Evolutionary conservation across 1,139 yeast species (phyloP).

Genomic region (Geotrichum siamense): DNA sequence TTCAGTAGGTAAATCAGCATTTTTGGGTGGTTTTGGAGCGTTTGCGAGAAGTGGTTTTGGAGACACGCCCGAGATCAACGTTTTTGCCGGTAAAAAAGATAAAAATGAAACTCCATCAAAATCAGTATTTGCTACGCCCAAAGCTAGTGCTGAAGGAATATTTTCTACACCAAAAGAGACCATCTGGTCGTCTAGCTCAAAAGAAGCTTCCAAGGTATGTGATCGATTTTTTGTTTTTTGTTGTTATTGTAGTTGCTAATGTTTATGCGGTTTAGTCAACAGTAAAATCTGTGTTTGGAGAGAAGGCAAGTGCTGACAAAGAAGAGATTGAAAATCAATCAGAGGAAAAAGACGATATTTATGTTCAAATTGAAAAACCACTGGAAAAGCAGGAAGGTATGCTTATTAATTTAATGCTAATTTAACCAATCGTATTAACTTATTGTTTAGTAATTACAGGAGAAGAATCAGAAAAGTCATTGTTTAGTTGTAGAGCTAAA

Average conservation of each 20-base stretch:
- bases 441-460: conserved; percentile 67
- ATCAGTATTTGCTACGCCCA: conserved; percentile 12
- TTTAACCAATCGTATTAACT: neutral
- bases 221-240: neutral
- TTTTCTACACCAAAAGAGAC: conserved; percentile 13
- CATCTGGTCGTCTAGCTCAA: conserved; percentile 18
- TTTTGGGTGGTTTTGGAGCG: conserved; percentile 19
- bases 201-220: conserved; percentile 10
- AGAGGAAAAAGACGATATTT: conserved; percentile 22
- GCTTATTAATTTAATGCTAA: conserved; percentile 45
- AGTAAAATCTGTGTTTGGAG: conserved; percentile 9
- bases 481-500: conserved; percentile 68
- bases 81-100: conserved; percentile 2
- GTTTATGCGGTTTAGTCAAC: conserved; percentile 3
- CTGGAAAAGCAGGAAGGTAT: conserved; percentile 32
- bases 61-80: conserved; percentile 4
- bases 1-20: conserved; percentile 11
- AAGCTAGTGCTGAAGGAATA: conserved; percentile 7
- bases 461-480: conserved; percentile 74
- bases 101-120: neutral
- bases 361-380: conserved; percentile 27
- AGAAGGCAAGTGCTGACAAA: conserved; percentile 16
- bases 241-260: neutral
- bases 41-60: conserved; percentile 15
- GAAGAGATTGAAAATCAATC: conserved; percentile 19